These are phyloP conservation scores for Biancaea sappan DNA, from an alignment of 306 rosid species.

Conservation along the genomic window DNA sequence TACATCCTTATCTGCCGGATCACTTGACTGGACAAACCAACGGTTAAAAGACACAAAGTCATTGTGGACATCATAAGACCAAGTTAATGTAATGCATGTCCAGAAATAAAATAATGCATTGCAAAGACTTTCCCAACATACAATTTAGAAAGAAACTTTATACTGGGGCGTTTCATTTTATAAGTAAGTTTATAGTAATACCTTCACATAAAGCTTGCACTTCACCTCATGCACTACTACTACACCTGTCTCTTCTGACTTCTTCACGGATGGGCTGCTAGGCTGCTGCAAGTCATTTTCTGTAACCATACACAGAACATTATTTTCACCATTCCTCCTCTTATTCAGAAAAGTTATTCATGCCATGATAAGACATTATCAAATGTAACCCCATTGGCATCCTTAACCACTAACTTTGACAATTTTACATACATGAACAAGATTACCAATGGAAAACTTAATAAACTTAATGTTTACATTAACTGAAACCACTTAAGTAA, in stretches of 20 bases:
- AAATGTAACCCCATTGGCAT: not conserved
- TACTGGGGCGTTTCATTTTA: not conserved
- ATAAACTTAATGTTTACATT: not conserved
- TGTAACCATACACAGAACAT: constrained; percentile 40
- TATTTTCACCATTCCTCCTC: constrained; percentile 9
- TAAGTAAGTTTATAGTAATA: constrained; percentile 32
- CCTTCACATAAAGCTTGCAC: constrained; percentile 97
- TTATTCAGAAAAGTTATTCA: constrained; percentile 24
- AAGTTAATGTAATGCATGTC: constrained; percentile 20
- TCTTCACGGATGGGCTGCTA: constrained; percentile 93
- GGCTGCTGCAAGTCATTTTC: constrained; percentile 84
- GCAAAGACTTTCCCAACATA: not conserved
- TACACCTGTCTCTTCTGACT: constrained; percentile 87
- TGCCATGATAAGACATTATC: constrained; percentile 18
- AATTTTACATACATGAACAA: constrained; percentile 18
- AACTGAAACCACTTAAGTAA: not conserved
- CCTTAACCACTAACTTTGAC: constrained; percentile 2
- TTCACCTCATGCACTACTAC: constrained; percentile 89
- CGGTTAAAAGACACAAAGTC: constrained; percentile 11
- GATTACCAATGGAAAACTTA: not conserved
- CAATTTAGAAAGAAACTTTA: not conserved
- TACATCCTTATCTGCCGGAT: constrained; percentile 74
- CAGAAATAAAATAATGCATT: constrained; percentile 13
- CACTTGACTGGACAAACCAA: constrained; percentile 67
- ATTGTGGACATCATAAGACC: constrained; percentile 18